These are phyloP conservation scores for Diaporthe vexans DNA, from an alignment of 2,329 filamentous ascomycete genomes.

Conservation along the genomic window DNA sequence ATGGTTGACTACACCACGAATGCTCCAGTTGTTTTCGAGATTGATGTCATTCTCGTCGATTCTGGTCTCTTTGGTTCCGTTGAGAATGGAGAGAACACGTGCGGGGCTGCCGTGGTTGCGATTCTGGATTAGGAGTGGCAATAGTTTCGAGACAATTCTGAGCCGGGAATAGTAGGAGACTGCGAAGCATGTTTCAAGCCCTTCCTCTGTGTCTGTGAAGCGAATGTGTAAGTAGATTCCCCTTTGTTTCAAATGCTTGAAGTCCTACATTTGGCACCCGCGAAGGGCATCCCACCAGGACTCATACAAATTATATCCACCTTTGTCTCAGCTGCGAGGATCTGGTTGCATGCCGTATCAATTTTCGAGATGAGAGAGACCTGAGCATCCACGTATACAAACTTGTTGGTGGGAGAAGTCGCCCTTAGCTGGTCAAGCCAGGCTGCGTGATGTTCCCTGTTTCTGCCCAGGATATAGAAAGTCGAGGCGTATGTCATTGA, in stretches of 20 bases:
- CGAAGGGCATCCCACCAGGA: slow-evolving; percentile 44
- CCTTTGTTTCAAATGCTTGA: background rate
- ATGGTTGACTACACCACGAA: slow-evolving; percentile 46
- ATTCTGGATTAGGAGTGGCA: slow-evolving; percentile 49
- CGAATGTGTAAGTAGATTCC: background rate
- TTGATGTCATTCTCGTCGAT: slow-evolving; percentile 49
- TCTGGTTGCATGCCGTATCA: slow-evolving; percentile 43
- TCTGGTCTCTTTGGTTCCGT: slow-evolving; percentile 48
- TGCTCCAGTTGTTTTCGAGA: slow-evolving; percentile 46
- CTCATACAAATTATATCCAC: slow-evolving; percentile 50
- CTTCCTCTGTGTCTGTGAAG: slow-evolving; percentile 49
- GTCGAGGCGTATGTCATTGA: slow-evolving; percentile 40
- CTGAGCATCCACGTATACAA: slow-evolving; percentile 49
- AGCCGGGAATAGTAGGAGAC: slow-evolving; percentile 52
- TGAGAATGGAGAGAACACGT: slow-evolving; percentile 51
- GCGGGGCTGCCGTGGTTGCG: slow-evolving; percentile 40
- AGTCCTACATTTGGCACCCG: slow-evolving; percentile 43
- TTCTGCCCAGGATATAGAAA: slow-evolving; percentile 47
- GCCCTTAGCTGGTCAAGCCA: slow-evolving; percentile 39
- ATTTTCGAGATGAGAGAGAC: slow-evolving; percentile 46
- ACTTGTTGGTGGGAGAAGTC: slow-evolving; percentile 40
- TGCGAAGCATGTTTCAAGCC: slow-evolving; percentile 48
- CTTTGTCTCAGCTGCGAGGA: slow-evolving; percentile 41
- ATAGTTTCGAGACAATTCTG: slow-evolving; percentile 49
- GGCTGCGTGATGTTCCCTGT: slow-evolving; percentile 36